Evolutionary conservation across 805 yeast genomes (phyloP).

Genomic region (Saturnispora zaruensis): DNA sequence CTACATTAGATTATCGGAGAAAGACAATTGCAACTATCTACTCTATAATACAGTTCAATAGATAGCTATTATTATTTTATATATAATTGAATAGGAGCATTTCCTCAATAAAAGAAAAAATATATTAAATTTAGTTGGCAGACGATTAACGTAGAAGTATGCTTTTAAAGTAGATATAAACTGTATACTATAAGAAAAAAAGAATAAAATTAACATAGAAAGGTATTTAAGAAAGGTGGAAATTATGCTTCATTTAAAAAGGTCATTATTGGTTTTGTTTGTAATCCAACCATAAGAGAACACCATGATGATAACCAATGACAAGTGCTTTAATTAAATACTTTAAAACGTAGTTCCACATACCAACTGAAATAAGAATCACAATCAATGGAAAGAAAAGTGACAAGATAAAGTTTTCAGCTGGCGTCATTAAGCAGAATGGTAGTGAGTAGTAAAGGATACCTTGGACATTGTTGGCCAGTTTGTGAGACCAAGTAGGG

Average conservation of each 20-base stretch:
- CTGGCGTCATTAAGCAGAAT: constrained; percentile 1
- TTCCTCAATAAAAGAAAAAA: no score
- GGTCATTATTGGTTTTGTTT: neutral
- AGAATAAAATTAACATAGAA: neutral
- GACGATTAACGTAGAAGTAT: neutral
- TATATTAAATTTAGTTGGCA: neutral
- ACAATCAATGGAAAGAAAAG: constrained; percentile 1
- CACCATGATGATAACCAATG: neutral
- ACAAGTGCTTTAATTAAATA: neutral
- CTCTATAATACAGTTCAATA: no score
- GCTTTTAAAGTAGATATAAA: neutral
- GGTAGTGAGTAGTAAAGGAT: constrained; percentile 3
- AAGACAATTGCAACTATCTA: no score
- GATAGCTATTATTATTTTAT: neutral
- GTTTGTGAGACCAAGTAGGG: neutral
- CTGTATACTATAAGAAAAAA: neutral
- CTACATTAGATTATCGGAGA: neutral
- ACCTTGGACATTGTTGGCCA: neutral
- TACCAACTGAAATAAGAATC: neutral
- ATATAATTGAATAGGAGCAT: neutral
- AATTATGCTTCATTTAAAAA: neutral
- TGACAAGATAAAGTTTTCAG: neutral
- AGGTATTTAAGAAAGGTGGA: neutral
- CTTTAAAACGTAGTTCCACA: constrained; percentile 2
- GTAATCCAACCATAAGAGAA: neutral